phyloP scores from a whole-genome alignment of 148 eudicot genomes.

The Nepenthes mirabilis region DNA sequence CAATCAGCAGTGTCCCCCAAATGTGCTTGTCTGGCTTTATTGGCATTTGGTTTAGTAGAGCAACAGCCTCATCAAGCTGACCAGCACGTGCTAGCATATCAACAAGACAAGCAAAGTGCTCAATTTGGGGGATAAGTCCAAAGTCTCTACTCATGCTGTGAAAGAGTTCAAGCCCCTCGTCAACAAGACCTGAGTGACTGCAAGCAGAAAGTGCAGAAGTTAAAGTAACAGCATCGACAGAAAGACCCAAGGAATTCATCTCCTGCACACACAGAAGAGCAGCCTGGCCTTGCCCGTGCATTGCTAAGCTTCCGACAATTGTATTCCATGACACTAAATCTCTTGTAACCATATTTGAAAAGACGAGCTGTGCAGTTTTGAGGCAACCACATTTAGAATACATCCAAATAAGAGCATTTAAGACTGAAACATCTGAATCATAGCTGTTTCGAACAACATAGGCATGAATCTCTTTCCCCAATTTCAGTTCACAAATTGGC shows the following conservation, averaged over 20 bases:
- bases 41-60: conserved; percentile 21
- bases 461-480: conserved; percentile 37
- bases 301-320: conserved; percentile 37
- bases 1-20: conserved; percentile 47
- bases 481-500: conserved; percentile 34
- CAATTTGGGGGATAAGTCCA: conserved; percentile 21
- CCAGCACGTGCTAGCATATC: conserved; percentile 52
- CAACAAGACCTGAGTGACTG: conserved; percentile 36
- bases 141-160: conserved; percentile 17
- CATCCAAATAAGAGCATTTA: conserved; percentile 43
- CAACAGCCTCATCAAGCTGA: conserved; percentile 34
- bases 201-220: conserved; percentile 40
- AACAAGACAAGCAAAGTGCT: conserved; percentile 46
- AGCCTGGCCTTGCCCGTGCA: conserved; percentile 31
- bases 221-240: conserved; percentile 36
- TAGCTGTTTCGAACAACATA: conserved; percentile 16
- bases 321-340: conserved; percentile 47
- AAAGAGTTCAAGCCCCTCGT: conserved; percentile 34
- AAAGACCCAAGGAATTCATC: conserved; percentile 23
- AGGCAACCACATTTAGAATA: conserved; percentile 34
- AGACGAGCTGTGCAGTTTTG: conserved; percentile 17
- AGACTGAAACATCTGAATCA: conserved; percentile 8
- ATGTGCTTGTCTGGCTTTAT: conserved; percentile 27
- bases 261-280: conserved; percentile 27
- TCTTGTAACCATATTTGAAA: conserved; percentile 20